Percentiles rank a stretch among this genome's conserved stretches.
These are phyloP conservation scores for Isabelozyma rhagii DNA, from an alignment of 805 yeast genomes.

Conservation along the genomic window DNA sequence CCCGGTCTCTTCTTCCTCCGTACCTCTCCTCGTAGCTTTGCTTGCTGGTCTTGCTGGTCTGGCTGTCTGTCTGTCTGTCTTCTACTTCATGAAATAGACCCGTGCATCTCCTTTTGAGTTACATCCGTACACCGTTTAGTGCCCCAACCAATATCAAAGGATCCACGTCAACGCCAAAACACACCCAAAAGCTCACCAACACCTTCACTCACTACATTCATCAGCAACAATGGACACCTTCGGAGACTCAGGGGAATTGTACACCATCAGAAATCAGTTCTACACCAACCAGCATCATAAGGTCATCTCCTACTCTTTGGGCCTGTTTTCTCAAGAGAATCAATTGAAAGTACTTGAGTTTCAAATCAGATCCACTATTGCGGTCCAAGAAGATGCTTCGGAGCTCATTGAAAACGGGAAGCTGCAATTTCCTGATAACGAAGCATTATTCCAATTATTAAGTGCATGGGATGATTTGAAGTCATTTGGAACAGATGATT, in stretches of 20 bases:
- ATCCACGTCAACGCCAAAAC: not conserved
- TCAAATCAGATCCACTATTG: slow-evolving; percentile 38
- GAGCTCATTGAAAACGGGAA: slow-evolving; percentile 34
- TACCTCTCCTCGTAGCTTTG: too few species aligned
- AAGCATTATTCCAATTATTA: slow-evolving; percentile 32
- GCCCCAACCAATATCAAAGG: not conserved
- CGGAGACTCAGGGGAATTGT: slow-evolving; percentile 49
- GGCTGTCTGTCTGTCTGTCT: too few species aligned
- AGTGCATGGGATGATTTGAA: slow-evolving; percentile 43
- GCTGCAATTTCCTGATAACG: slow-evolving; percentile 29
- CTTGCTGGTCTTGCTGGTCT: too few species aligned
- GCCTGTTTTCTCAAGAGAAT: slow-evolving; percentile 35
- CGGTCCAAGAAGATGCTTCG: slow-evolving; percentile 38
- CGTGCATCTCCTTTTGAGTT: too few species aligned
- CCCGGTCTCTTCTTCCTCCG: too few species aligned
- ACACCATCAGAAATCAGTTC: slow-evolving; percentile 55
- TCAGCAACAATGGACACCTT: slow-evolving; percentile 31
- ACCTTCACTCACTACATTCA: not conserved
- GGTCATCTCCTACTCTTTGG: slow-evolving; percentile 36
- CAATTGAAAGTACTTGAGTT: slow-evolving; percentile 38
- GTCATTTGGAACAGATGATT: slow-evolving; percentile 41
- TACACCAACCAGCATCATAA: slow-evolving; percentile 55
- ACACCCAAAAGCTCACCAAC: not conserved
- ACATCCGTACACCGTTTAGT: not conserved
- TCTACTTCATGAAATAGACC: too few species aligned